These are phyloP conservation scores for Aspergillus pseudoterreus DNA, from an alignment of 2,329 filamentous ascomycete genomes.

Conservation along the genomic window DNA sequence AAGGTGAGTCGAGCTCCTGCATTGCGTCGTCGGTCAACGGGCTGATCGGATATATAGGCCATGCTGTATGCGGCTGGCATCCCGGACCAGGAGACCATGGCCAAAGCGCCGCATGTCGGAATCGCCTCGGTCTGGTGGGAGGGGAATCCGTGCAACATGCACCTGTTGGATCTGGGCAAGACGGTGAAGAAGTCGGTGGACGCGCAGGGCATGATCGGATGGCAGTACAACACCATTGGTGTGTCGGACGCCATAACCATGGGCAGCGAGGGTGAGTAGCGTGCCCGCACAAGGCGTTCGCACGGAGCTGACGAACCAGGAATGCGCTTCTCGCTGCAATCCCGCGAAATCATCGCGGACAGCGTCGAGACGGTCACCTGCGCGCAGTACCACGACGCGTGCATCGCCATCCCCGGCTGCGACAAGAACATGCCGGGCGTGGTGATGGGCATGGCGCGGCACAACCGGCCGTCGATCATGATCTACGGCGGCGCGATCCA, in stretches of 20 bases:
- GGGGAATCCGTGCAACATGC: conserved; percentile 83
- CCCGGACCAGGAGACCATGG: conserved; percentile 78
- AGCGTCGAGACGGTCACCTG: conserved; percentile 91
- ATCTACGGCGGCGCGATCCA: conserved; percentile 90
- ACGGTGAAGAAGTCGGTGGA: conserved; percentile 78
- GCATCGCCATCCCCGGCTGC: conserved; percentile 87
- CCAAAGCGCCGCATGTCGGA: conserved; percentile 84
- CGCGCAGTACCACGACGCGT: conserved; percentile 88
- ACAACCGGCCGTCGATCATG: conserved; percentile 92
- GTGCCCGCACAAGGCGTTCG: not conserved
- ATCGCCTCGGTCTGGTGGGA: conserved; percentile 96
- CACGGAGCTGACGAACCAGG: conserved; percentile 49
- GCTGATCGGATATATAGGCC: conserved; percentile 52
- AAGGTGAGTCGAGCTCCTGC: conserved; percentile 54
- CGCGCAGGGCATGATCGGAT: conserved; percentile 82
- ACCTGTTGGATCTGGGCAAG: conserved; percentile 81
- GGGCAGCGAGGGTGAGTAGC: conserved; percentile 72
- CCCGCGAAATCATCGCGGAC: conserved; percentile 88
- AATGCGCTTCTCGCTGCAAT: conserved; percentile 91
- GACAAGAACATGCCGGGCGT: conserved; percentile 98
- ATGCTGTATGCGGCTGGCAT: conserved; percentile 96
- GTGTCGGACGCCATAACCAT: conserved; percentile 92
- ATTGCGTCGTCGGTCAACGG: not conserved
- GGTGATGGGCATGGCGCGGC: conserved; percentile 83
- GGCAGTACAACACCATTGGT: conserved; percentile 91